Conservation (phyloP, 1,284 basidiomycete species). For the Ganoderma lucidum region DNA sequence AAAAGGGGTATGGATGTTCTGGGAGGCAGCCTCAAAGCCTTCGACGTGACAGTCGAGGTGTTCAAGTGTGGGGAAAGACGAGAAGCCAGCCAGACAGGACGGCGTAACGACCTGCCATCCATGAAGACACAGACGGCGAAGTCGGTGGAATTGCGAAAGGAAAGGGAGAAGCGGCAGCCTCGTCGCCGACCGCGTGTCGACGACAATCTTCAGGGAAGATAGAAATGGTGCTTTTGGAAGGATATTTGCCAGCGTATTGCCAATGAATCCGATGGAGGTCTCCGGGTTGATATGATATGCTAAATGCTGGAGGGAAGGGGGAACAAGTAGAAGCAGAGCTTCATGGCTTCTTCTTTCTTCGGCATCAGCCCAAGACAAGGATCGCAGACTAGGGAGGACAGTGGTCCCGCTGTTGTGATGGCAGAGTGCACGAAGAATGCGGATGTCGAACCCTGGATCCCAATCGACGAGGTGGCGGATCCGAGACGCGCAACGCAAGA, state of each 20-base stretch:
- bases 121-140: background rate
- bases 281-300: background rate
- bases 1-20: background rate
- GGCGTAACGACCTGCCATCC: slow-evolving; percentile 2
- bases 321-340: background rate
- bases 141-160: slow-evolving; percentile 1
- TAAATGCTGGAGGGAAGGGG: slow-evolving; percentile 1
- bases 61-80: background rate
- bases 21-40: background rate
- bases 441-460: slow-evolving; percentile 4
- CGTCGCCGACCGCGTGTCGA: background rate
- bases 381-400: background rate
- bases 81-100: background rate
- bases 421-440: background rate
- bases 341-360: background rate
- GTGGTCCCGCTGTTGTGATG: background rate
- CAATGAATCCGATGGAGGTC: background rate
- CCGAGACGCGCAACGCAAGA: slow-evolving; percentile 10
- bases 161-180: background rate
- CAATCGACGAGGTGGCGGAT: slow-evolving; percentile 3
- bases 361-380: slow-evolving; percentile 5
- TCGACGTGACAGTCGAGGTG: slow-evolving; percentile 2
- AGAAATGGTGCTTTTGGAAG: background rate
- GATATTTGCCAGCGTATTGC: background rate
- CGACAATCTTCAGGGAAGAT: background rate